Evolutionary conservation across 352 stramenopile species (phyloP).

Genomic region (Phytophthora hybrid): DNA sequence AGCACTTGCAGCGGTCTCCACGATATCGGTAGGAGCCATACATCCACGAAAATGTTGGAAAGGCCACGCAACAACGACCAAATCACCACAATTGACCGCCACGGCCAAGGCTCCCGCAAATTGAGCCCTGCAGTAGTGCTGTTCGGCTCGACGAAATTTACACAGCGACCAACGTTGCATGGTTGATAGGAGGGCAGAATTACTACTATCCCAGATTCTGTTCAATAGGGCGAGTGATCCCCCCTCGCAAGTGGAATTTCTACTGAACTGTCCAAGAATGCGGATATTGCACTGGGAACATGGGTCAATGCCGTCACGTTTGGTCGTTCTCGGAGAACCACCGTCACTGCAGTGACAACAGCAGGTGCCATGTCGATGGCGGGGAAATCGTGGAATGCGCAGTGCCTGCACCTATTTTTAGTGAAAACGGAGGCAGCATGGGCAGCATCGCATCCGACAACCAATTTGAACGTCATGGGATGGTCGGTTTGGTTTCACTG

Average conservation of each 20-base stretch:
- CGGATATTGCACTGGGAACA: too few relatives aligned
- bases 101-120: constrained; percentile 19
- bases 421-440: too few relatives aligned
- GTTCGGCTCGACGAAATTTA: constrained; percentile 26
- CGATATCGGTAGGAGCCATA: constrained; percentile 8
- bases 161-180: constrained; percentile 23
- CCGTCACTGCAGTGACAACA: too few relatives aligned
- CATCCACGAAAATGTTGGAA: constrained; percentile 33
- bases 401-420: too few relatives aligned
- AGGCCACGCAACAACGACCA: constrained; percentile 27
- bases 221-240: constrained; percentile 22
- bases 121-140: constrained; percentile 26
- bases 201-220: constrained; percentile 32
- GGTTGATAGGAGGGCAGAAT: constrained; percentile 9
- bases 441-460: constrained; percentile 6
- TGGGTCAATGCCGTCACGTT: too few relatives aligned
- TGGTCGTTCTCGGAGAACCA: too few relatives aligned
- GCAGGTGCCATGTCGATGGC: too few relatives aligned
- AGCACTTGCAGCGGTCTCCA: constrained; percentile 17
- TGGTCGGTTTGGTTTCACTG: background rate
- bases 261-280: too few relatives aligned
- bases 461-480: background rate
- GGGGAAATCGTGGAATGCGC: too few relatives aligned
- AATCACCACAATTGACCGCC: constrained; percentile 15
- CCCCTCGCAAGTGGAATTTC: constrained; percentile 26